Evolutionary conservation across 2,329 filamentous ascomycete species (phyloP).

Genomic region (Fusarium sp.): DNA sequence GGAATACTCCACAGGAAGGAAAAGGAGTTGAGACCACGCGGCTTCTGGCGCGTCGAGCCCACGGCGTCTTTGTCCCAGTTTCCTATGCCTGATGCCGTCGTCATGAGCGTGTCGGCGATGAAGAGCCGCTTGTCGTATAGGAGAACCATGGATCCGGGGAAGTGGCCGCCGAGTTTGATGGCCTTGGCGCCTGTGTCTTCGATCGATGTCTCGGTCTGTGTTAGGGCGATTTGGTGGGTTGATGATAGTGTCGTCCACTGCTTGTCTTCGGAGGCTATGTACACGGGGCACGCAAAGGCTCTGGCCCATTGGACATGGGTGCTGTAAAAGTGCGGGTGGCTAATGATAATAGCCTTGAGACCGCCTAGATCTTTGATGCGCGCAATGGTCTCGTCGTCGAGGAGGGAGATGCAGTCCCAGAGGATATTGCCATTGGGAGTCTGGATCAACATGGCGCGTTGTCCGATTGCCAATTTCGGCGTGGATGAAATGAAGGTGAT

Average conservation of each 20-base stretch:
- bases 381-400: constrained; percentile 75
- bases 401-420: constrained; percentile 82
- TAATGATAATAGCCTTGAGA: constrained; percentile 80
- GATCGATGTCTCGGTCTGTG: constrained; percentile 60
- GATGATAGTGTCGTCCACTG: constrained; percentile 71
- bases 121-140: constrained; percentile 75
- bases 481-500: constrained; percentile 65
- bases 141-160: constrained; percentile 80
- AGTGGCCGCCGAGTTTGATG: constrained; percentile 84
- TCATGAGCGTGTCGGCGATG: constrained; percentile 83
- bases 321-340: constrained; percentile 87
- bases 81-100: constrained; percentile 71
- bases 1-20: constrained; percentile 85
- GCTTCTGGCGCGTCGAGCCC: constrained; percentile 56
- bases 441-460: constrained; percentile 78
- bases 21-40: constrained; percentile 67
- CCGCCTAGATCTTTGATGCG: constrained; percentile 74
- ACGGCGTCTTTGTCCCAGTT: constrained; percentile 61
- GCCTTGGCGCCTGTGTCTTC: constrained; percentile 67
- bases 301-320: constrained; percentile 82
- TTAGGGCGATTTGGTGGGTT: constrained; percentile 64
- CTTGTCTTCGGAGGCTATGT: constrained; percentile 75
- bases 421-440: constrained; percentile 79
- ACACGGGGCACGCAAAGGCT: constrained; percentile 79
- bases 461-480: constrained; percentile 80